These are phyloP conservation scores for Dactylellina sp. DNA, from an alignment of 2,329 filamentous ascomycete genomes.

Conservation along the genomic window DNA sequence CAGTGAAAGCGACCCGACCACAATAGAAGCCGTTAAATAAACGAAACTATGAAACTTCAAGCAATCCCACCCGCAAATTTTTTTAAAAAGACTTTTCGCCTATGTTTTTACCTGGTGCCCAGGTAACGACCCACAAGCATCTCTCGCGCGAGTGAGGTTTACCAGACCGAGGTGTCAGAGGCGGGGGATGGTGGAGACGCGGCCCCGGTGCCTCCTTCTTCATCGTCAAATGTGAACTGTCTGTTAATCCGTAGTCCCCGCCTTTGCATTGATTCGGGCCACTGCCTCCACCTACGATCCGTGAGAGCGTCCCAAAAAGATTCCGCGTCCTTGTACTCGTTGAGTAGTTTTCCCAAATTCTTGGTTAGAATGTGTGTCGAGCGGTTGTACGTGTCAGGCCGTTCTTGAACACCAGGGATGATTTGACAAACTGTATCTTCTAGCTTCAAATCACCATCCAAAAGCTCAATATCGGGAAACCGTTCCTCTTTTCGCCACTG, in stretches of 20 bases:
- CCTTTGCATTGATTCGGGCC: conserved; percentile 29
- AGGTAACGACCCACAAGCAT: too few species aligned
- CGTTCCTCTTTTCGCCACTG: conserved; percentile 39
- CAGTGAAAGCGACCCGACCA: too few species aligned
- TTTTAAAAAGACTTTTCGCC: too few species aligned
- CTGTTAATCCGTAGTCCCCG: conserved; percentile 29
- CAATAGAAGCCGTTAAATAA: too few species aligned
- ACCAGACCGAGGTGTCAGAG: conserved; percentile 18
- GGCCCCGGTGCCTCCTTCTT: conserved; percentile 15
- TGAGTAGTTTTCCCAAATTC: conserved; percentile 23
- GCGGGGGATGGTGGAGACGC: conserved; percentile 22
- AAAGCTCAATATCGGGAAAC: conserved; percentile 30
- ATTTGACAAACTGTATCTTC: conserved; percentile 15
- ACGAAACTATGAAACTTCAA: too few species aligned
- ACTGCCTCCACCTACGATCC: conserved; percentile 34
- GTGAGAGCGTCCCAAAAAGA: conserved; percentile 38
- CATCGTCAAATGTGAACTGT: conserved; percentile 33
- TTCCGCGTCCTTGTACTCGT: conserved; percentile 17
- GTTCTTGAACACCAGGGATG: conserved; percentile 18
- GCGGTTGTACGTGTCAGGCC: conserved; percentile 7
- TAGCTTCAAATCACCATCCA: conserved; percentile 16
- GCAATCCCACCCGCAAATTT: too few species aligned
- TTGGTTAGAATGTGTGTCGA: conserved; percentile 18
- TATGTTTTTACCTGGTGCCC: too few species aligned
- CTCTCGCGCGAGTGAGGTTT: too few species aligned